Evolutionary conservation across 192 early-diverging fungal species (phyloP), one percentile per base, ranked within the genome.

Genomic region (Backusella macrospora): DNA sequence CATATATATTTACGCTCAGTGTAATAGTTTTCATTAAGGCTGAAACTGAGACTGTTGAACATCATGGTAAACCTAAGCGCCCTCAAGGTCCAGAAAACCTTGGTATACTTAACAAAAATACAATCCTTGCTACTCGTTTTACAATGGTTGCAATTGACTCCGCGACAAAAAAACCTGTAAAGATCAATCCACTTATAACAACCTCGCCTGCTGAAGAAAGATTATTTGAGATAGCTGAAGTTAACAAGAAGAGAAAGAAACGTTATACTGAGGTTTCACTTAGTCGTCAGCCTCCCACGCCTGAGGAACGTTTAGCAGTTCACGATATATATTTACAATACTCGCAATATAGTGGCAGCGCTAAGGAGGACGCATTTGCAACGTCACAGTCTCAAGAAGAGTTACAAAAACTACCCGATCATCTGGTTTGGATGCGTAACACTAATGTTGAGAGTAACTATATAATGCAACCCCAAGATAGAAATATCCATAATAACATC

Each of bases 91-190:
- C 73, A 26, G 40, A 68, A 9, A 64, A 76, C 46, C 43, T 80
- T 40, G 48, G 63, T 48, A 64, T 37, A 29, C 59, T 76, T 6
- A 65, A 62, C 9, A 43, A 49, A 7, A 73, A 91, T 49, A 85
- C 89, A 7, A 89, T 95, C 63, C 82, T 96, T 9, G 84, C 85
- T 13, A 92, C 95, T 7, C 87, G 92, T 68, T 96, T 98, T 74
- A 95, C 93, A 16, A 98, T 96, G 95, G 96, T 94, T 29, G 95
- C 93, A 4, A 81, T 90, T 26, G 91, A 97, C 80, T 85, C 92
- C 9, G 72, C 78, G 13, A 94, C 93, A 4, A 81, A 83, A 46
- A 92, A 91, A 68, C 81, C 93, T 6, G 87, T 86, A 6, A 84
- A 88, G 66, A 88, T 96, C 48, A 94, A 94, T 68, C 91, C 91